Evolutionary conservation across 305 asterid species (phyloP), one percentile per base, ranked within the genome.

Genomic region (Coffea humblotiana): DNA sequence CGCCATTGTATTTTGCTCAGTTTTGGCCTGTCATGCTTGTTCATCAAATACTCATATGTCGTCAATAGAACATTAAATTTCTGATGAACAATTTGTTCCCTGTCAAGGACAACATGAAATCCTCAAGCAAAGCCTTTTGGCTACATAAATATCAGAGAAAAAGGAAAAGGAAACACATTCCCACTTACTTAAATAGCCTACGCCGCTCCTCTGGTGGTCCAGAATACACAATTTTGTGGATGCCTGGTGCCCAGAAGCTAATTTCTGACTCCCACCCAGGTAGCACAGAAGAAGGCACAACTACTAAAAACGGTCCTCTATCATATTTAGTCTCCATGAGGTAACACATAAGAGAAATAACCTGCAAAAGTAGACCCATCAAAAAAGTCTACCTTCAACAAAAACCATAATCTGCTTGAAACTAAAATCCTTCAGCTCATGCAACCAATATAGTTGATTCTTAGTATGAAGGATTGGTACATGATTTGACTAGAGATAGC

Each of bases 241-340:
- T 86, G 82, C 90, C 88, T 25, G 98, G 98, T 76, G 99, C 98
- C 99, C 99, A 96, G 79, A 92, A 91, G 79, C 82, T 88, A 82
- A 96, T 94, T 87, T 96, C 99, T 0, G 96, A 90, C 87, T 87
- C 99, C 99, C 99, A 96, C 69, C 99, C 99, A 78, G 98, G 93
- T 80, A 96, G 88, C 80, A 96, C 99, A 72, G 98, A 96, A 70
- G 99, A 96, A 56, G 99, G 99, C 51, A 96, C 99, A 84, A 96
- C 99, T 64, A 96, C 99, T 83, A 96, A 87, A 91, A 96, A 96
- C 40, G 99, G 99, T 54, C 99, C 99, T 89, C 98, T 88, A 76
- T 96, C 98, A 70, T 96, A 94, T 90, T 96, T 96, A 67, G 82
- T 89, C 84, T 96, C 98, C 98, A 96, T 96, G 63, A 96, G 90